Evolutionary conservation across 805 yeast species (phyloP).

Genomic region (Kazachstania taianensis): DNA sequence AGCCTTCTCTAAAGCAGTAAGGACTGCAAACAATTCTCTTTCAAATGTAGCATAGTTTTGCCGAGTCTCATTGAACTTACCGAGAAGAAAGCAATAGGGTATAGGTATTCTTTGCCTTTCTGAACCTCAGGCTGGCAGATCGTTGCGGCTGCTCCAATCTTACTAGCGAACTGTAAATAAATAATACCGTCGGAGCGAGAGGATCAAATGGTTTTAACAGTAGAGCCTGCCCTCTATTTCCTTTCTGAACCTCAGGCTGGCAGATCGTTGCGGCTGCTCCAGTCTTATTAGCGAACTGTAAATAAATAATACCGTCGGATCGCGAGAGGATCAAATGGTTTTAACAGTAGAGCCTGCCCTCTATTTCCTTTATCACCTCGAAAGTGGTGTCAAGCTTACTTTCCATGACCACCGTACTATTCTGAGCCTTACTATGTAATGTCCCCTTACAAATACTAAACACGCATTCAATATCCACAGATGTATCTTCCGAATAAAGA

Average conservation of each 20-base stretch:
- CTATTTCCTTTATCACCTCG: not conserved
- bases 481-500: too few relatives aligned
- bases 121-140: not conserved
- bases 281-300: not conserved
- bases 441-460: too few relatives aligned
- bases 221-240: not conserved
- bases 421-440: too few relatives aligned
- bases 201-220: constrained; percentile 1
- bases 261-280: not conserved
- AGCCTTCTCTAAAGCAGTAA: not conserved
- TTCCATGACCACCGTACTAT: too few relatives aligned
- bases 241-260: not conserved
- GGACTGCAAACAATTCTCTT: not conserved
- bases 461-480: too few relatives aligned
- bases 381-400: too few relatives aligned
- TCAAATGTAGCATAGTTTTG: not conserved
- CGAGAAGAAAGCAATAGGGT: not conserved
- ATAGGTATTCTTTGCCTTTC: not conserved
- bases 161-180: constrained; percentile 1
- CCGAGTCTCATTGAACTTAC: not conserved
- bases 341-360: not conserved
- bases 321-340: constrained; percentile 1
- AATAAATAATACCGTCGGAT: constrained; percentile 1
- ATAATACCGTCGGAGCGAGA: not conserved
- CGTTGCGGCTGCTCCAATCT: not conserved